Evolutionary conservation across 371 early-diverging fungal genomes (phyloP), one percentile per base, ranked within the genome.

Genomic region (Enterospora canceri): DNA sequence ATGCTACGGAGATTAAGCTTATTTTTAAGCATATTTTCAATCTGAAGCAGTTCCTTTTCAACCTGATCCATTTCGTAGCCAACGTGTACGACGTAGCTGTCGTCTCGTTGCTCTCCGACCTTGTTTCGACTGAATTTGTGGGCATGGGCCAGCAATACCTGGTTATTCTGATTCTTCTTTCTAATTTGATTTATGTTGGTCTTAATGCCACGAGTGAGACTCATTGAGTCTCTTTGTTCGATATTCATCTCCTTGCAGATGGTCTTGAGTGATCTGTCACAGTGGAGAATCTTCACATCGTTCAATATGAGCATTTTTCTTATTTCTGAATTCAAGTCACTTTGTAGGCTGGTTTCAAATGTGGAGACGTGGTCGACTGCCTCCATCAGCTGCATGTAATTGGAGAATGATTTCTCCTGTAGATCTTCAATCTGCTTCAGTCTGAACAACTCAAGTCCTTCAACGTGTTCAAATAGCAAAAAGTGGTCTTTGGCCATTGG

Each of bases 61-160:
- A 91, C 80, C 78, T 90, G 89, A 74, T 91, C 91, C 69, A 90
- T 79, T 40, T 91, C 81, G 70, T 85, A 84, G 76, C 90, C 90
- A 33, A 90, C 85, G 82, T 89, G 89, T 64, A 89, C 89, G 70
- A 90, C 88, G 88, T 90, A 88, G 83, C 88, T 89, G 82, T 92
- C 93, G 1, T 67, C 69, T 31, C 89, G 83, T 84, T 88, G 87
- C 62, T 87, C 88, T 88, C 92, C 91, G 76, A 94, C 91, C 65
- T 82, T 85, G 3, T 80, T 72, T 67, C 94, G 86, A 65, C 94
- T 92, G 83, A 92, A 93, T 51, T 86, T 85, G 84, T 94, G 94
- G 72, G 95, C 93, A 61, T 93, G 84, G 82, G 92, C 94, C 18
- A 94, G 85, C 81, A 90, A 91, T 54, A 91, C 90, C 76, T 86